These are phyloP conservation scores for Edaphochlamys debaryana DNA, from an alignment of 139 green algal species.

Conservation along the genomic window DNA sequence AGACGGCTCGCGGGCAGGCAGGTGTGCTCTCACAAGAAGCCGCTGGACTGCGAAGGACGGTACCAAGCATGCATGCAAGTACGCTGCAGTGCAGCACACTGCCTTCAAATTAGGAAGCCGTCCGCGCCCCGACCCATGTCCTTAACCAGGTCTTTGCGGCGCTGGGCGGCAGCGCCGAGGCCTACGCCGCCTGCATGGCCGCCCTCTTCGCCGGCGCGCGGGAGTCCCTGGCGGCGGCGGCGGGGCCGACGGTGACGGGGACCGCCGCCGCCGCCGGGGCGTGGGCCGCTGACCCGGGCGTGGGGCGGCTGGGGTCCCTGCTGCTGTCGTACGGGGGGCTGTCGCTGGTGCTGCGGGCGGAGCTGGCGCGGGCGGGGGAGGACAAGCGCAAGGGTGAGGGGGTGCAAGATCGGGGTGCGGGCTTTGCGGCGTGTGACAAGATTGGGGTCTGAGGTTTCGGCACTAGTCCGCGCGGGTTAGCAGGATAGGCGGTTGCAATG, in stretches of 20 bases:
- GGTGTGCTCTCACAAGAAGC: too few relatives aligned
- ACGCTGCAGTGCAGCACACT: too few relatives aligned
- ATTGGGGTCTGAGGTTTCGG: background rate
- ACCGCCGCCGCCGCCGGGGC: background rate
- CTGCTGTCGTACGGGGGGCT: constrained; percentile 16
- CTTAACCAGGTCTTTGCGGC: too few relatives aligned
- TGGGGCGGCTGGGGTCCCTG: background rate
- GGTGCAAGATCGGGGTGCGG: background rate
- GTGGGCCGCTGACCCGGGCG: background rate
- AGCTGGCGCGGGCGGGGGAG: constrained; percentile 16
- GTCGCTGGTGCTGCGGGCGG: constrained; percentile 22
- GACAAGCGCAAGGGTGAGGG: background rate
- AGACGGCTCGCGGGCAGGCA: too few relatives aligned
- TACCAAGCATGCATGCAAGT: too few relatives aligned
- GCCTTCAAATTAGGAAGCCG: too few relatives aligned
- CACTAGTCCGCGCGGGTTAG: background rate
- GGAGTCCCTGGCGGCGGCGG: background rate
- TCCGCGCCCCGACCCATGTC: too few relatives aligned
- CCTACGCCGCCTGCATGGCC: constrained; percentile 16
- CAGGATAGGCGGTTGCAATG: background rate
- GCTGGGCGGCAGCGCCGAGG: background rate
- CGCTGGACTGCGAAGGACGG: too few relatives aligned
- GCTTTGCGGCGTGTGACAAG: background rate
- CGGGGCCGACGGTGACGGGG: background rate
- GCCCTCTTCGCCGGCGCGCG: background rate